Base-by-base conservation (phyloP, 2,329 filamentous ascomycete species). In the Fusarium austroafricanum region DNA sequence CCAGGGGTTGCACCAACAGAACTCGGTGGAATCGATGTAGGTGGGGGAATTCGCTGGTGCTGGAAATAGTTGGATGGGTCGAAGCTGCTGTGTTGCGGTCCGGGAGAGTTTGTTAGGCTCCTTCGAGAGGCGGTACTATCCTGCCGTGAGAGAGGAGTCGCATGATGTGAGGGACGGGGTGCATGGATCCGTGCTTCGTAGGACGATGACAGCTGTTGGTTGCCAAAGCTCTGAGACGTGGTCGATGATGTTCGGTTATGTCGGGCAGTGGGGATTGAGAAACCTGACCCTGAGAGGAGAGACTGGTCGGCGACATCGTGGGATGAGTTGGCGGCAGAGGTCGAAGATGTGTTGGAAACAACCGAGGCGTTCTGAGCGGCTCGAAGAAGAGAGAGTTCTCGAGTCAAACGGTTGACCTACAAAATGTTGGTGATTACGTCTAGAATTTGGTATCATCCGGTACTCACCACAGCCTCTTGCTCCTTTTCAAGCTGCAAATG, bases 401-500 rank as follows among this genome's bases (percentile, higher is more conserved):
- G 91, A 1, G 93, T 97, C 31, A 98, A 85, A 33, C 95, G 93
- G 81, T 98, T 98, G 63, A 97, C 92, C 93, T 95, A 23, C 2
- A 31, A 2, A 4, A 21, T 10, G 10, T 60, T n/a, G 65, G 46
- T 42, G 26, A 29, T 7, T 14, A n/a, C 14, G 21, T 5, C 21
- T 1, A 2, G 37, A 21, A 5, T 8, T 0, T 8, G 7, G 1
- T 37, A 10, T 18, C 21, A 12, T 29, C 11, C 6, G 3, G 10
- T 35, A 49, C 89, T 68, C 84, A 96, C 94, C 73, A 97, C 91
- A 35, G 94, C 92, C 79, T 98, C 95, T 74, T 98, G 94, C 77
- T 98, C 95, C 79, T 96, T 96, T 80, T 98, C 95, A 26, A 97
- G 84, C 81, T 97, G 89, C 61, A 92, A 84, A 78, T 97, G 94